These are phyloP conservation scores for Septoria petroselini DNA, from an alignment of 2,329 filamentous ascomycete genomes.

Conservation along the genomic window DNA sequence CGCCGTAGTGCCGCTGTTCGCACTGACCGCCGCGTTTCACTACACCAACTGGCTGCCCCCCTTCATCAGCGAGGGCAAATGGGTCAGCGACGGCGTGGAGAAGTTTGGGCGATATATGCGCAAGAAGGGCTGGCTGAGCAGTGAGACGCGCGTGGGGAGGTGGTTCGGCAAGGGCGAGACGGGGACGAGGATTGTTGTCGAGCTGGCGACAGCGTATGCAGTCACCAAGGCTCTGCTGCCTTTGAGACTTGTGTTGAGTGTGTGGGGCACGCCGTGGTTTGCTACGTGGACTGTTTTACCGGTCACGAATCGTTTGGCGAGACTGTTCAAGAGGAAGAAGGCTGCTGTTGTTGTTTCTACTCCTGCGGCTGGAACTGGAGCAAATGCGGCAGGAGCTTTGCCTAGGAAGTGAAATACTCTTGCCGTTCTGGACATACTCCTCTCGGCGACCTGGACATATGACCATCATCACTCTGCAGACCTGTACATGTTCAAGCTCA, in stretches of 20 bases:
- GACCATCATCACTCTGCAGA: no score
- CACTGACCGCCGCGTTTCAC: slow-evolving; percentile 74
- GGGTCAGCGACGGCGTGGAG: slow-evolving; percentile 61
- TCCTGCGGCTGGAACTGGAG: slow-evolving; percentile 37
- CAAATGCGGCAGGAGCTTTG: slow-evolving; percentile 35
- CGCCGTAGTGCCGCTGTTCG: slow-evolving; percentile 74
- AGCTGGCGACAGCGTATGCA: slow-evolving; percentile 82
- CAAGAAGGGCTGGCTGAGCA: slow-evolving; percentile 75
- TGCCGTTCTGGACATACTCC: no score
- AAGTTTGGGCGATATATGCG: slow-evolving; percentile 75
- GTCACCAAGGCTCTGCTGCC: slow-evolving; percentile 84
- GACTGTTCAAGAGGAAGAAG: slow-evolving; percentile 38
- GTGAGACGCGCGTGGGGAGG: slow-evolving; percentile 33
- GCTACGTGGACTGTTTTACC: slow-evolving; percentile 62
- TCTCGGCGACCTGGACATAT: no score
- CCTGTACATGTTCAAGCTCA: no score
- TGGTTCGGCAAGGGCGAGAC: slow-evolving; percentile 42
- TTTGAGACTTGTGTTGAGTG: slow-evolving; percentile 68
- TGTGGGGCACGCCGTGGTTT: slow-evolving; percentile 93
- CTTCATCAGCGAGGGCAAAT: slow-evolving; percentile 51
- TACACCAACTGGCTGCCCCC: slow-evolving; percentile 71
- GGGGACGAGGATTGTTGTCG: slow-evolving; percentile 56
- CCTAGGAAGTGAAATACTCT: slow-evolving; percentile 30
- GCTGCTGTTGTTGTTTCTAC: slow-evolving; percentile 4
- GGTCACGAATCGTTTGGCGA: slow-evolving; percentile 41